Base-by-base conservation (phyloP, 1,284 basidiomycete genomes). In the Chiua sp. region DNA sequence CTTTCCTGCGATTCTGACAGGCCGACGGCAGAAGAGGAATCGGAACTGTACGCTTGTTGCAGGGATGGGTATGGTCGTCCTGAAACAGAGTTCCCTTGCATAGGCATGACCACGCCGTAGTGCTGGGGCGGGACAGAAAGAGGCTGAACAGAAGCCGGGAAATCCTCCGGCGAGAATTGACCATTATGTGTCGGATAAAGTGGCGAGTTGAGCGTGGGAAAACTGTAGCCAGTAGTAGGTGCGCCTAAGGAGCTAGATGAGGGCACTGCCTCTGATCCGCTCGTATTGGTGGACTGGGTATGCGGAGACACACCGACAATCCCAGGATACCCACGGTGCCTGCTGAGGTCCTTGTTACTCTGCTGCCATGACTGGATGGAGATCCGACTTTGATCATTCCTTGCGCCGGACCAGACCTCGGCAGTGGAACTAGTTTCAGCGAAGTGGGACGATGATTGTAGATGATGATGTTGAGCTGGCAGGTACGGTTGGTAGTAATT, bases 141-240 rank as follows among this genome's bases (percentile, higher is more conserved):
- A 51, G 79, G 71, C 20, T 72, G 69, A 51, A 71, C 72, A 35
- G 68, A 65, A 53, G 70, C 60, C 28, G 66, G 35, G 56, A 67
- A 72, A 56, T 51, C 62, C 30, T 55, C 68, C 32, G 60, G 75
- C 33, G 58, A n/a, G n/a, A n/a, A n/a, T n/a, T n/a, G 44, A 54
- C 51, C 62, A 73, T 51, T 72, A 61, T 75, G 72, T 44, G 65
- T 57, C 58, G 83, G 79, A 73, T 76, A 80, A 71, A 81, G 84
- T 8, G 82, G 75, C 23, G 82, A 77, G 61, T 62, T 79, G 47
- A 80, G 68, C 22, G 79, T 80, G 37, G 77, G 70, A 60, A 80
- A 74, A 46, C 57, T 20, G 62, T 65, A 73, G 46, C 56, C 59
- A 32, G 68, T 47, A 52, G 65, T 46, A 33, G 68, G 33, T n/a